Percentiles rank a stretch among this genome's conserved stretches.
Evolutionary conservation across 495 filamentous ascomycete species (phyloP).

Genomic region (Penicillium dipodomyicola): DNA sequence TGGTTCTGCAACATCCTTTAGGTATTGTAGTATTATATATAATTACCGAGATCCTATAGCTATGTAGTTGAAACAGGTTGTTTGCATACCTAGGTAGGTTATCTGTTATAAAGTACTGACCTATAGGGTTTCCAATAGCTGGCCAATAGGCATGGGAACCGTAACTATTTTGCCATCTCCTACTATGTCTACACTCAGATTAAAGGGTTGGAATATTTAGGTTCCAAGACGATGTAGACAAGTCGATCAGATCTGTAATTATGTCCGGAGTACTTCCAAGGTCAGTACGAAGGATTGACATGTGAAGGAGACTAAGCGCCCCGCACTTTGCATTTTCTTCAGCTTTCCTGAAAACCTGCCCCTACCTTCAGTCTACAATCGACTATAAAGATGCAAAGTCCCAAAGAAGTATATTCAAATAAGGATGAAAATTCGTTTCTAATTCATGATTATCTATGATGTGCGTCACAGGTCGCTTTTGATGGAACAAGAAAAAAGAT

Average conservation of each 20-base stretch:
- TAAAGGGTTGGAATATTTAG: no score
- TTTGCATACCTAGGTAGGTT: background rate
- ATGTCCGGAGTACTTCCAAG: no score
- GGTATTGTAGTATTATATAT: no score
- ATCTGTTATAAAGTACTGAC: background rate
- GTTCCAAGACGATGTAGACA: no score
- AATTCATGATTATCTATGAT: conserved; percentile 33
- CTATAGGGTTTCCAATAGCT: background rate
- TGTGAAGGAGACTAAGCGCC: conserved; percentile 8
- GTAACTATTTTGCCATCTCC: no score
- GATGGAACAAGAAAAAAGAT: conserved; percentile 15
- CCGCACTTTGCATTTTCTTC: background rate
- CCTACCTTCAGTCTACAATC: background rate
- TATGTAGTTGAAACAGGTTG: background rate
- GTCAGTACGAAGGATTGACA: background rate
- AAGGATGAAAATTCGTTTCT: conserved; percentile 26
- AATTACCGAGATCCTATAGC: background rate
- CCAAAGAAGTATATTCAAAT: background rate
- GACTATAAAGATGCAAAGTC: background rate
- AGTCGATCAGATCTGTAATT: no score
- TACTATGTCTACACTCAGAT: no score
- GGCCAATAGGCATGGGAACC: background rate
- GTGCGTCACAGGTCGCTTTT: conserved; percentile 27
- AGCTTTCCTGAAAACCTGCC: background rate
- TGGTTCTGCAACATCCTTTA: background rate